Evolutionary conservation across 495 filamentous ascomycete genomes (phyloP).

Genomic region (Daldinia loculata): DNA sequence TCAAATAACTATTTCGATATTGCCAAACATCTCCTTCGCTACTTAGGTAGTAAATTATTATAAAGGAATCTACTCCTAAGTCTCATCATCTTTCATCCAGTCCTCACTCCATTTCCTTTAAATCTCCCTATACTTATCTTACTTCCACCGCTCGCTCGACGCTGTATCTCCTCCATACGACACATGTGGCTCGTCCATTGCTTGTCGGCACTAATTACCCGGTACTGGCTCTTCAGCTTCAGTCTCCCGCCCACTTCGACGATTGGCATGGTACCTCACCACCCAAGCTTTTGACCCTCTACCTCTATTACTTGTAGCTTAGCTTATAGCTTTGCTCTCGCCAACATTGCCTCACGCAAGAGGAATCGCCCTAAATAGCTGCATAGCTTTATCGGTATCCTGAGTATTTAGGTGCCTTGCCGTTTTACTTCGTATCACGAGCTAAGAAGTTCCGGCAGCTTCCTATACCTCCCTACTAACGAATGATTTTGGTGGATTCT

Average conservation of each 20-base stretch:
- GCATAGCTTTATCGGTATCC: background rate
- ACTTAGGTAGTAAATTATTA: constrained; percentile 12
- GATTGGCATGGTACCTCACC: background rate
- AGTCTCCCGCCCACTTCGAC: background rate
- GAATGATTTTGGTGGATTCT: background rate
- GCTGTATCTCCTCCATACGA: constrained; percentile 9
- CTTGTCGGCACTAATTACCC: constrained; percentile 15
- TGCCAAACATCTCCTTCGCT: constrained; percentile 14
- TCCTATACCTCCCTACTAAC: background rate
- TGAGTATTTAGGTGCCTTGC: background rate
- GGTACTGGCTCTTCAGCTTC: constrained; percentile 17
- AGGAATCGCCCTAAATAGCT: background rate
- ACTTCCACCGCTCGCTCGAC: constrained; percentile 3
- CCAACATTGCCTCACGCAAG: background rate
- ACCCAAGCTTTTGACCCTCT: background rate
- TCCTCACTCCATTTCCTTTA: constrained; percentile 15
- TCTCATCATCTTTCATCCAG: constrained; percentile 13
- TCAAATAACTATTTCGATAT: constrained; percentile 2
- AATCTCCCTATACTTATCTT: constrained; percentile 29
- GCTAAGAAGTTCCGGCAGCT: background rate
- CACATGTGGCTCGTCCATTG: constrained; percentile 4
- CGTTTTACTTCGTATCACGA: background rate
- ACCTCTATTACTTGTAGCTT: background rate
- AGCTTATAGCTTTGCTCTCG: background rate
- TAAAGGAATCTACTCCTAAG: constrained; percentile 16